Conservation (phyloP, 768 basidiomycete species). For the Kwoniella shandongensis region DNA sequence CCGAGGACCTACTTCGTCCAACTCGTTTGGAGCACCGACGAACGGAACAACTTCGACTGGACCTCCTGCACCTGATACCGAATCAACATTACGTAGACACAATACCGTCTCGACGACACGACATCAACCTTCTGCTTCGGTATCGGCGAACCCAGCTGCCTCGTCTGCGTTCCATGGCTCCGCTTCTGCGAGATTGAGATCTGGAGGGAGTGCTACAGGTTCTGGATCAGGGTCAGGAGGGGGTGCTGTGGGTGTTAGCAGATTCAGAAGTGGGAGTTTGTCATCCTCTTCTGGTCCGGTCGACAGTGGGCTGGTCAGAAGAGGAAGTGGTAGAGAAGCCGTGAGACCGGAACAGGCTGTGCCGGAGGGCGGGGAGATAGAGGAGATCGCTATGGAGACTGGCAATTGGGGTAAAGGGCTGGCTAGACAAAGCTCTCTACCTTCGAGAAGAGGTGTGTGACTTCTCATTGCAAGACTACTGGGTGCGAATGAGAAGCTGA, state of each 20-base stretch:
- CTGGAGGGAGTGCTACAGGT: not conserved
- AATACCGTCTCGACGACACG: conserved; percentile 38
- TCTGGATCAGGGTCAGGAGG: not conserved
- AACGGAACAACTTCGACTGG: conserved; percentile 11
- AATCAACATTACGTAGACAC: conserved; percentile 29
- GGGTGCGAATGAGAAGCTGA: no score
- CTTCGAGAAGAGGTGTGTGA: conserved; percentile 40
- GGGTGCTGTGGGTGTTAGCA: conserved; percentile 3
- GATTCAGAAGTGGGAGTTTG: conserved; percentile 43
- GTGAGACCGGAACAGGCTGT: conserved; percentile 31
- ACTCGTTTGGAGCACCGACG: conserved; percentile 30
- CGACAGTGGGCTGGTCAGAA: conserved; percentile 24
- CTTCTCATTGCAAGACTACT: no score
- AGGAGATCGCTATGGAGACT: conserved; percentile 21
- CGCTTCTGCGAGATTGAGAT: not conserved
- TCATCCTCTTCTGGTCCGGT: conserved; percentile 22
- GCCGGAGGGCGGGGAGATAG: conserved; percentile 17
- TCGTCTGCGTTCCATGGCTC: conserved; percentile 39
- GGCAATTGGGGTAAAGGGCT: conserved; percentile 33
- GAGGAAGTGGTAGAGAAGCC: conserved; percentile 30
- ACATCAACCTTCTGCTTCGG: conserved; percentile 36
- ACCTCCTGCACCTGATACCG: conserved; percentile 38
- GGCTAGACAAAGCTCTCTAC: conserved; percentile 44
- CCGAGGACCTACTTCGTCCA: conserved; percentile 40
- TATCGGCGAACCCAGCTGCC: conserved; percentile 38